Evolutionary conservation across 148 eudicot species (phyloP), one percentile per base, ranked within the genome.

Genomic region (Rhododendron kiyosumense): DNA sequence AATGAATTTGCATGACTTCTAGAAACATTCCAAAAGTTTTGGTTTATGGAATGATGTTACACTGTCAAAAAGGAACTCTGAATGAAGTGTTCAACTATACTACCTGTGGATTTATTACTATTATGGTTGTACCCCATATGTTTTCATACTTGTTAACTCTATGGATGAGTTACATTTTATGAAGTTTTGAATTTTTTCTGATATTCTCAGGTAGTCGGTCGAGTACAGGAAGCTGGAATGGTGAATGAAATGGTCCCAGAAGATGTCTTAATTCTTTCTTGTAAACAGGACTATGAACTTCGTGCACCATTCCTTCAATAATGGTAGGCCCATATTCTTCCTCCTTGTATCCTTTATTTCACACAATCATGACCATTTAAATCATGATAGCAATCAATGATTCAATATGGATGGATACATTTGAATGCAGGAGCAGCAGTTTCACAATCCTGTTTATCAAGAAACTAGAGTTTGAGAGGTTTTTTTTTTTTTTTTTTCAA

Each of bases 261-360:
- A 45, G 89, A 92, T 83, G 18, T 91, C 79, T 79, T 94, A 73
- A 87, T 94, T 59, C 89, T 94, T 77, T 93, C 97, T 22, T 90
- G 90, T 88, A 91, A 93, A 86, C 88, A 94, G 86, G 95, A 93
- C 89, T 88, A 89, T 85, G 90, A 84, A 24, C n/a, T 38, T 65
- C 93, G 97, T 86, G 79, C 81, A 67, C 94, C 93, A 34, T 90
- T 91, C 82, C 90, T 93, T 38, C 85, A 90, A 57, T 63, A 84
- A 41, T 41, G 43, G 43, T 41, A 90, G 95, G 97, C 93, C 84
- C 71, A 24, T 20, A 85, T 84, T 84, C 34, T 48, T 13, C 45
- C 38, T 84, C 67, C 54, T 52, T 82, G 30, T 79, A 81, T 69
- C 12, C 8, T 36, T 84, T 67, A 71, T 28, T 49, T 69, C 14